phyloP scores from a whole-genome alignment of 2,329 filamentous ascomycete genomes.

The Neofusicoccum cordaticola region DNA sequence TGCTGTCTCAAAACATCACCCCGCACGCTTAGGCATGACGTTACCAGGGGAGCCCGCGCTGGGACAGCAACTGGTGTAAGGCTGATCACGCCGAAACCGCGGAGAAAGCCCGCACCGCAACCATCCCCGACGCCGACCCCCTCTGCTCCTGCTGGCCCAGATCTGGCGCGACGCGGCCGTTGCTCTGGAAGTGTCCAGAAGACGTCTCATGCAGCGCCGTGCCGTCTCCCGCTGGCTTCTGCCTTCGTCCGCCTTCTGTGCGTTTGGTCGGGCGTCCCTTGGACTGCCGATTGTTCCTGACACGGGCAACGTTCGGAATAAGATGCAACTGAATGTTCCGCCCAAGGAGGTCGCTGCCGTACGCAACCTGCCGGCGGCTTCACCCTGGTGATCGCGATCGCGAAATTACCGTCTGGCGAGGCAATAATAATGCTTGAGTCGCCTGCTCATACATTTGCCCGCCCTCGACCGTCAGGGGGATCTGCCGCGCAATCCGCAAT shows the following conservation, averaged over 20 bases:
- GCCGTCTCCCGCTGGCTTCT: neutral
- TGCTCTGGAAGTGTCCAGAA: neutral
- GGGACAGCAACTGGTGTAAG: conserved; percentile 28
- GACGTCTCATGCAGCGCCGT: neutral
- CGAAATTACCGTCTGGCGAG: neutral
- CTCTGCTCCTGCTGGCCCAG: conserved; percentile 5
- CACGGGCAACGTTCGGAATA: conserved; percentile 1
- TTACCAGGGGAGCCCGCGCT: conserved; percentile 22
- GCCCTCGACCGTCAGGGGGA: neutral
- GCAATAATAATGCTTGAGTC: neutral
- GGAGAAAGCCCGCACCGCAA: conserved; percentile 20
- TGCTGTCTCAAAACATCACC: neutral
- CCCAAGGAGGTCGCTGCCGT: neutral
- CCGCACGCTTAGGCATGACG: conserved; percentile 1
- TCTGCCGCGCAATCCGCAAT: conserved; percentile 1
- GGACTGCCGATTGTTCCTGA: neutral
- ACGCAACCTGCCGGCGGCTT: neutral
- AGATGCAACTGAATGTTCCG: neutral
- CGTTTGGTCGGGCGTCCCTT: neutral
- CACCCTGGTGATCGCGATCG: neutral
- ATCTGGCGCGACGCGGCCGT: neutral
- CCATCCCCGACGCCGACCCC: conserved; percentile 19
- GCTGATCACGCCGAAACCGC: conserved; percentile 21
- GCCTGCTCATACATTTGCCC: neutral
- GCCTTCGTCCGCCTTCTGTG: neutral